phyloP scores from a whole-genome alignment of 2,329 filamentous ascomycete species.

The Scytalidium sp. region DNA sequence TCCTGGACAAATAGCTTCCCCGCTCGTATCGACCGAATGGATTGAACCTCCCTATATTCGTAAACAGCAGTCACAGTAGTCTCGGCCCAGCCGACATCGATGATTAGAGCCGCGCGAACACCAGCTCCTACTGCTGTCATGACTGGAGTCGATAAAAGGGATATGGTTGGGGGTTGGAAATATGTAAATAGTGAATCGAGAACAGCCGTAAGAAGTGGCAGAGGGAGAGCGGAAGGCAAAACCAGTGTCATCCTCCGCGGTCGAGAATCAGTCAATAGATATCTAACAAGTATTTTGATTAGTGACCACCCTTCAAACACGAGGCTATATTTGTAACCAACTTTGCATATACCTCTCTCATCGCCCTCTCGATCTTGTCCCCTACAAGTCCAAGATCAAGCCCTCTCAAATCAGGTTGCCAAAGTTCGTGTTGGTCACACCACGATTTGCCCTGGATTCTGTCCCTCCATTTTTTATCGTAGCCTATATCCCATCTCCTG shows the following conservation, averaged over 20 bases:
- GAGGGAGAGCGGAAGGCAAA: slow-evolving; percentile 73
- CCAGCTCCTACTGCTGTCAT: slow-evolving; percentile 77
- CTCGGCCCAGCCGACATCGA: slow-evolving; percentile 93
- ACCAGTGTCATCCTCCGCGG: slow-evolving; percentile 72
- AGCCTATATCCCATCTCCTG: slow-evolving; percentile 61
- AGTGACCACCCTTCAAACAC: slow-evolving; percentile 7
- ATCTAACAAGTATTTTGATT: slow-evolving; percentile 35
- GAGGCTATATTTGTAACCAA: slow-evolving; percentile 48
- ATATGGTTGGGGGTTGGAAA: slow-evolving; percentile 78
- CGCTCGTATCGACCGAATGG: slow-evolving; percentile 68
- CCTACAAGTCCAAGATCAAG: slow-evolving; percentile 76
- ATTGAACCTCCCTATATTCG: slow-evolving; percentile 80
- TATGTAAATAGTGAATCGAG: slow-evolving; percentile 77
- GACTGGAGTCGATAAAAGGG: slow-evolving; percentile 73
- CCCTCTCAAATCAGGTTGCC: slow-evolving; percentile 69
- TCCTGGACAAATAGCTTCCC: slow-evolving; percentile 69
- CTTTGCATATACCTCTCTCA: slow-evolving; percentile 81
- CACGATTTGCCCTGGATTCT: slow-evolving; percentile 49
- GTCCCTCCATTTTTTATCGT: slow-evolving; percentile 45
- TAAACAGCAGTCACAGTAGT: slow-evolving; percentile 83
- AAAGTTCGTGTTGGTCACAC: slow-evolving; percentile 70
- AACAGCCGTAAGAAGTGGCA: slow-evolving; percentile 71
- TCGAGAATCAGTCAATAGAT: slow-evolving; percentile 70
- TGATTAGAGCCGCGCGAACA: slow-evolving; percentile 76
- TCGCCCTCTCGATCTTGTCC: slow-evolving; percentile 80